Conservation (phyloP, 2,329 filamentous ascomycete genomes). For the Aspergillus neoniger region DNA sequence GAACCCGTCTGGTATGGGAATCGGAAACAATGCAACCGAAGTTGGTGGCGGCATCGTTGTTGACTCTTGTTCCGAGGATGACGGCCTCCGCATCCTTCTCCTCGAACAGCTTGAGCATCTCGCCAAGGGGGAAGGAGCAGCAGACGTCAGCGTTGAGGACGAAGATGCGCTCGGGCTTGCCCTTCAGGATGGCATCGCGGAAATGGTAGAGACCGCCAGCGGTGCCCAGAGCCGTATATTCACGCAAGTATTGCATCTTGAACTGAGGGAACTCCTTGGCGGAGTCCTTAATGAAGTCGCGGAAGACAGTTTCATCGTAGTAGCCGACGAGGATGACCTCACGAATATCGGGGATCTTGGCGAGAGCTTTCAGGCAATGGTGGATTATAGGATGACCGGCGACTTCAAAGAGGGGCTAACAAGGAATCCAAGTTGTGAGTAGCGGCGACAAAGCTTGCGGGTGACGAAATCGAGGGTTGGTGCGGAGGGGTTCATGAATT, state of each 20-base stretch:
- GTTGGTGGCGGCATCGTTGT: slow-evolving; percentile 88
- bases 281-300: slow-evolving; percentile 95
- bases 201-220: slow-evolving; percentile 98
- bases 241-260: slow-evolving; percentile 90
- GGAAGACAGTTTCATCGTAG: slow-evolving; percentile 96
- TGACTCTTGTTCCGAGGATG: slow-evolving; percentile 88
- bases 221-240: slow-evolving; percentile 95
- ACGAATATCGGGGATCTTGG: slow-evolving; percentile 86
- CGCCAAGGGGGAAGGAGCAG: slow-evolving; percentile 93
- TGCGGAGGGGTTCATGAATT: background rate
- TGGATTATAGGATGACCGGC: slow-evolving; percentile 98
- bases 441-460: background rate
- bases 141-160: slow-evolving; percentile 98
- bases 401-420: slow-evolving; percentile 92
- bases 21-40: slow-evolving; percentile 98
- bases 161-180: slow-evolving; percentile 90
- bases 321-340: slow-evolving; percentile 98
- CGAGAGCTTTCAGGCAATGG: slow-evolving; percentile 91
- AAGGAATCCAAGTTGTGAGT: slow-evolving; percentile 3
- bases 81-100: slow-evolving; percentile 96
- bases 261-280: slow-evolving; percentile 81
- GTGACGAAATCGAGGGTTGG: slow-evolving; percentile 2
- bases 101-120: slow-evolving; percentile 93
- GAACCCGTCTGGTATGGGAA: slow-evolving; percentile 86
- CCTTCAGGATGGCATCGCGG: slow-evolving; percentile 97